Evolutionary conservation across 176 grass and related monocot species (phyloP).

Genomic region (Triticum aestivum): DNA sequence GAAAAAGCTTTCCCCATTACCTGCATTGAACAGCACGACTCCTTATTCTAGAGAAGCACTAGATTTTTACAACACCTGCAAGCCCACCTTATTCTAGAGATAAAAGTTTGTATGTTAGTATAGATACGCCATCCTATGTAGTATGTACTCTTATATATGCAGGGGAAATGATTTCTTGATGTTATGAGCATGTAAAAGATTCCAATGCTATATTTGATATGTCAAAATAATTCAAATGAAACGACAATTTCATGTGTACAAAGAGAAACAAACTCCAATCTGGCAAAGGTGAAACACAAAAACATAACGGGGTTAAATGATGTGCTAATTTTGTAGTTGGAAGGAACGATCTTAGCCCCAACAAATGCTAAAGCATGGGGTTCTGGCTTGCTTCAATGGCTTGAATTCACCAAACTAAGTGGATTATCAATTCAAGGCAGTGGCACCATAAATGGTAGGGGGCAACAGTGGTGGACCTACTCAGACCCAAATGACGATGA

Average conservation of each 20-base stretch:
- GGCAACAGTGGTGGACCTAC: constrained; percentile 83
- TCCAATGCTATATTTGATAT: neutral
- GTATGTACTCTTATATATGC: neutral
- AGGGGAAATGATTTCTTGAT: neutral
- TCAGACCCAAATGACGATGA: constrained; percentile 47
- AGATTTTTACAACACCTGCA: neutral
- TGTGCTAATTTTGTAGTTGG: constrained; percentile 53
- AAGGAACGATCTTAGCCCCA: constrained; percentile 85
- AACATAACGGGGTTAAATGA: constrained; percentile 6
- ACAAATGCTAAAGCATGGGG: constrained; percentile 73
- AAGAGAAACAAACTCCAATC: neutral
- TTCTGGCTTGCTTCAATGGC: constrained; percentile 81
- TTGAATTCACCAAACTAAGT: constrained; percentile 91
- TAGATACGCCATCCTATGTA: neutral
- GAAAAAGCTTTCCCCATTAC: constrained; percentile 6
- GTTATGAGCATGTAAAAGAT: neutral
- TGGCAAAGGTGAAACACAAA: constrained; percentile 21
- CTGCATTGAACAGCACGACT: neutral
- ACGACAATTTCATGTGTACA: neutral
- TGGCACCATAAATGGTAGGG: constrained; percentile 82
- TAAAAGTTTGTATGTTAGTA: neutral
- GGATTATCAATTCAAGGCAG: constrained; percentile 88
- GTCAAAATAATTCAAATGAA: no score
- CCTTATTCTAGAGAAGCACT: neutral
- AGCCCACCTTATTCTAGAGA: neutral